Evolutionary conservation across 139 green algal genomes (phyloP).

Genomic region (Micractinium sp.): DNA sequence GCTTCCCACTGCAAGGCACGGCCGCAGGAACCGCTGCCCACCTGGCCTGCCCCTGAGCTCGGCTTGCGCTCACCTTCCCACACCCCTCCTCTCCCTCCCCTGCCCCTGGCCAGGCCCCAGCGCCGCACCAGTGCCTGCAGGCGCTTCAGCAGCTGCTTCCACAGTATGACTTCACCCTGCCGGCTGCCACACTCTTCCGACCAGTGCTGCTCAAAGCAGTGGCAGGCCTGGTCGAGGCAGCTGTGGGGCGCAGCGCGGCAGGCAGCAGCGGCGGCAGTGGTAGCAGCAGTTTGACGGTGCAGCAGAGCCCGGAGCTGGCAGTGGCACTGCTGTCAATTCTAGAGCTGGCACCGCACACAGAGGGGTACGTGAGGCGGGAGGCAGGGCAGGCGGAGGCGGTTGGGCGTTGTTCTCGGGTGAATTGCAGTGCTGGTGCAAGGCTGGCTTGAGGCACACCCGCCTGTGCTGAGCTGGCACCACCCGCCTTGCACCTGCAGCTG

Average conservation of each 20-base stretch:
- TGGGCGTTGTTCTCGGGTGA: no score
- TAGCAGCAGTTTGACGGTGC: neutral
- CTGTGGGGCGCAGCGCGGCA: neutral
- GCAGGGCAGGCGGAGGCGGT: no score
- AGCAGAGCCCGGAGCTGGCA: conserved; percentile 8
- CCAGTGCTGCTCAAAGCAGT: conserved; percentile 30
- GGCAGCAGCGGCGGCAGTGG: neutral
- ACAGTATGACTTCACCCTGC: conserved; percentile 25
- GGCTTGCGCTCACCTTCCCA: no score
- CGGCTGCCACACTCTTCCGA: conserved; percentile 27
- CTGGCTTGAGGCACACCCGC: no score
- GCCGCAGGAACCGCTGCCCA: no score
- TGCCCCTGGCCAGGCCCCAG: neutral
- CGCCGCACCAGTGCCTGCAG: conserved; percentile 32
- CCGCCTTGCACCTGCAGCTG: no score
- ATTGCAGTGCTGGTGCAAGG: no score
- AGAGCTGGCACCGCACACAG: conserved; percentile 58
- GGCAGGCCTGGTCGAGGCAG: neutral
- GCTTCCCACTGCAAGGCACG: neutral
- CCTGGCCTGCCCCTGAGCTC: no score
- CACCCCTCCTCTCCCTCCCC: no score
- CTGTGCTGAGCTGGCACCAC: no score
- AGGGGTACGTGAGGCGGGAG: conserved; percentile 38
- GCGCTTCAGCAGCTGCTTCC: conserved; percentile 31
- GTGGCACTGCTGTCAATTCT: conserved; percentile 51